phyloP scores from a whole-genome alignment of 129 eudicot genomes.

The Glebionis coronaria region DNA sequence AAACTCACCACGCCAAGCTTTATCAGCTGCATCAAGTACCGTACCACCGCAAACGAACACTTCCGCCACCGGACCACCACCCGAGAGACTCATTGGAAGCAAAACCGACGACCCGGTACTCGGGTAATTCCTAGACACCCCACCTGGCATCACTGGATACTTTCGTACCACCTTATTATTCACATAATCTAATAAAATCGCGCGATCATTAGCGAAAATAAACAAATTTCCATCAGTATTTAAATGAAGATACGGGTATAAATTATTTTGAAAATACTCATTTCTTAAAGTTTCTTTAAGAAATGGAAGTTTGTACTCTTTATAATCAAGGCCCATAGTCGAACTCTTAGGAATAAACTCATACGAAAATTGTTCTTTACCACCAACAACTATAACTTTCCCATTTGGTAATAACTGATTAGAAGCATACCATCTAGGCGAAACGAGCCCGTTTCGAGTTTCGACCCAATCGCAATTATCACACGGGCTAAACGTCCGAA shows the following conservation, averaged over 20 bases:
- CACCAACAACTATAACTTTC: constrained; percentile 38
- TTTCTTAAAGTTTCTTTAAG: constrained; percentile 27
- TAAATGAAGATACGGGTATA: constrained; percentile 41
- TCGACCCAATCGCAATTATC: constrained; percentile 45
- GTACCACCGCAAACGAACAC: constrained; percentile 64
- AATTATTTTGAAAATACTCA: constrained; percentile 32
- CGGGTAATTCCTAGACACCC: constrained; percentile 37
- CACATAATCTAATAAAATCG: constrained; percentile 31
- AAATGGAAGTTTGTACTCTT: constrained; percentile 29
- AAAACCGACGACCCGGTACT: constrained; percentile 45
- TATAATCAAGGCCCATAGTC: constrained; percentile 5
- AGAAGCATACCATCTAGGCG: constrained; percentile 45
- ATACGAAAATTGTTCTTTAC: constrained; percentile 37
- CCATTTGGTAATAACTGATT: constrained; percentile 50
- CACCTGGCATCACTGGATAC: constrained; percentile 43
- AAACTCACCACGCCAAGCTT: constrained; percentile 27
- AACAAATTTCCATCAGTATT: constrained; percentile 41
- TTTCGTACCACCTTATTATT: constrained; percentile 27
- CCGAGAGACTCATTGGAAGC: constrained; percentile 34
- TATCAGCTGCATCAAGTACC: constrained; percentile 28
- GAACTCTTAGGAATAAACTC: constrained; percentile 36
- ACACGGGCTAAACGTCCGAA: constrained; percentile 39
- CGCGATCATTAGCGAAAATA: constrained; percentile 40
- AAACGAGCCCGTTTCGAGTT: constrained; percentile 25
- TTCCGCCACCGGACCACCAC: constrained; percentile 27